Evolutionary conservation across 768 basidiomycete species (phyloP).

Genomic region (Pleurotus giganteus): DNA sequence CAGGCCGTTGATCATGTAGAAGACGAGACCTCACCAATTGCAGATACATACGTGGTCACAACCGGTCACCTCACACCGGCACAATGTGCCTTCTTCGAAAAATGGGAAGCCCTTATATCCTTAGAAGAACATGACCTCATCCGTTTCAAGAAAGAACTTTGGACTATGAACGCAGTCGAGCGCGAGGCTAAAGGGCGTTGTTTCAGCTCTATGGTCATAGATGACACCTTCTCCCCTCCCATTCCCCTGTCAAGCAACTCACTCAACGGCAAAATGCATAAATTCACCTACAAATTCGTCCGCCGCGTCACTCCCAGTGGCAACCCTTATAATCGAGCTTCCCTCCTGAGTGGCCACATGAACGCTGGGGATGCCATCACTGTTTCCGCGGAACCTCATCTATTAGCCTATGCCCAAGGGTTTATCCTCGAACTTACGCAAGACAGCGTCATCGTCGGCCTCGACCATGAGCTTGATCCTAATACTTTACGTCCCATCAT

Average conservation of each 20-base stretch:
- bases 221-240: conserved; percentile 34
- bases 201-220: conserved; percentile 77
- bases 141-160: conserved; percentile 86
- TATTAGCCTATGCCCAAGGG: conserved; percentile 83
- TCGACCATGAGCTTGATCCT: conserved; percentile 74
- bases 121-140: conserved; percentile 84
- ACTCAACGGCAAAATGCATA: conserved; percentile 58
- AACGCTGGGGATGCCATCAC: conserved; percentile 79
- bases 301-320: conserved; percentile 23
- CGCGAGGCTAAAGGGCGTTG: conserved; percentile 84
- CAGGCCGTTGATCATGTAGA: conserved; percentile 70
- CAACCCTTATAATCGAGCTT: conserved; percentile 20
- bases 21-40: conserved; percentile 52
- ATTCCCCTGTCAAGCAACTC: conserved; percentile 10
- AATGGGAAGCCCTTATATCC: conserved; percentile 86
- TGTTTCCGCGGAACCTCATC: conserved; percentile 81
- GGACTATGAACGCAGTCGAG: conserved; percentile 84
- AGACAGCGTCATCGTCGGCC: conserved; percentile 65
- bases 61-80: conserved; percentile 72
- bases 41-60: conserved; percentile 71
- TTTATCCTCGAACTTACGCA: conserved; percentile 75
- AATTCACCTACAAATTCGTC: conserved; percentile 73
- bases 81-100: conserved; percentile 79
- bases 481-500: conserved; percentile 37
- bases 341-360: conserved; percentile 78